A percentile compares a stretch with the other conserved stretches of the same genome.
These are phyloP conservation scores for Colletotrichum sp. DNA, from an alignment of 2,329 filamentous ascomycete species.

Conservation along the genomic window DNA sequence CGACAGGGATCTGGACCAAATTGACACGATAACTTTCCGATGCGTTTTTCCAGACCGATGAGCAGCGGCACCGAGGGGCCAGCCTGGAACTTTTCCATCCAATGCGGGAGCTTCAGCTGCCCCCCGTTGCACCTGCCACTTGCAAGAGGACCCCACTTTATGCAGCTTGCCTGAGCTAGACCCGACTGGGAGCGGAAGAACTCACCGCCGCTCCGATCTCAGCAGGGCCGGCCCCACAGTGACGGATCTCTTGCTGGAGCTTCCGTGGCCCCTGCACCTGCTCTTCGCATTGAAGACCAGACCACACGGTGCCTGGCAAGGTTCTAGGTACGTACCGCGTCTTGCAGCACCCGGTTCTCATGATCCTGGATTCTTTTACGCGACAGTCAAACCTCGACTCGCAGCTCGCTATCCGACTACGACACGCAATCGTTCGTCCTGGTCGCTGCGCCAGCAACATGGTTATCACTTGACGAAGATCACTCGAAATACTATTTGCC, in stretches of 20 bases:
- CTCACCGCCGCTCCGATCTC: neutral
- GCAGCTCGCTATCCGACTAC: neutral
- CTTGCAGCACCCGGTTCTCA: neutral
- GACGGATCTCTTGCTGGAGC: neutral
- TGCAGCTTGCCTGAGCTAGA: neutral
- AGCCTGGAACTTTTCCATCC: neutral
- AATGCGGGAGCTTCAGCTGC: neutral
- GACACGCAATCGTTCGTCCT: neutral
- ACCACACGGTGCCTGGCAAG: neutral
- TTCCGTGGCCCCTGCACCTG: neutral
- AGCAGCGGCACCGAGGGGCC: neutral
- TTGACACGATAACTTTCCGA: slow-evolving; percentile 26
- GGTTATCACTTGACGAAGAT: neutral
- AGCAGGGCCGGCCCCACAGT: neutral
- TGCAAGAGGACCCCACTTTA: neutral
- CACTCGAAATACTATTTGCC: neutral
- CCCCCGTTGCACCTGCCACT: neutral
- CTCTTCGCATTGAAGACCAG: neutral
- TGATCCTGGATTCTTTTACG: slow-evolving; percentile 9
- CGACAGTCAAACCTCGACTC: neutral
- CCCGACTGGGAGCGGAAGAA: neutral
- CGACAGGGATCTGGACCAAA: slow-evolving; percentile 19
- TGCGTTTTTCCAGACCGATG: slow-evolving; percentile 20
- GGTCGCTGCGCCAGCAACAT: slow-evolving; percentile 3
- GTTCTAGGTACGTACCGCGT: neutral